These are phyloP conservation scores for Meyerozyma carpophila DNA, from an alignment of 1,139 yeast genomes.

Conservation along the genomic window DNA sequence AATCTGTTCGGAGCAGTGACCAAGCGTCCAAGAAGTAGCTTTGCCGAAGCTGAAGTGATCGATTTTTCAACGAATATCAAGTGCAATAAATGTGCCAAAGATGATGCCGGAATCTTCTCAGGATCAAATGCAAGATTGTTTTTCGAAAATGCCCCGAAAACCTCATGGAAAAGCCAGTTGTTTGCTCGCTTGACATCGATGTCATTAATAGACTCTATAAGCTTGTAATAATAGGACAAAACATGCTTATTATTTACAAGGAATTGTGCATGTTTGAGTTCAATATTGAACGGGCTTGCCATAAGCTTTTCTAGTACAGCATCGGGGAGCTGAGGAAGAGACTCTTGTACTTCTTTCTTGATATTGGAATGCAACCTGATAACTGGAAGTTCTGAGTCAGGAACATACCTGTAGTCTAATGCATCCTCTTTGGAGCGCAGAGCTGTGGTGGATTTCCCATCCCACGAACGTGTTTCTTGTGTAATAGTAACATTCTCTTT, in stretches of 20 bases:
- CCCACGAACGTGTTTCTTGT: slow-evolving; percentile 92
- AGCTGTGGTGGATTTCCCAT: slow-evolving; percentile 61
- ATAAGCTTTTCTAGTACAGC: slow-evolving; percentile 45
- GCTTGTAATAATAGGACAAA: slow-evolving; percentile 46
- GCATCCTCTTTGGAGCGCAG: slow-evolving; percentile 75
- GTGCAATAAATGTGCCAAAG: slow-evolving; percentile 12
- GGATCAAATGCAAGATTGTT: slow-evolving; percentile 37
- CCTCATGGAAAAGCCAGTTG: slow-evolving; percentile 82
- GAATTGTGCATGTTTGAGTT: slow-evolving; percentile 67
- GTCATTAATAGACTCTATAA: slow-evolving; percentile 19
- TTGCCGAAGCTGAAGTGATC: slow-evolving; percentile 55
- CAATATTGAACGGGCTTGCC: slow-evolving; percentile 48
- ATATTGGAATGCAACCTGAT: slow-evolving; percentile 41
- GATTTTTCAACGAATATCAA: background rate
- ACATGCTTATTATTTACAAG: slow-evolving; percentile 42
- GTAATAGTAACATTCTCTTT: slow-evolving; percentile 27
- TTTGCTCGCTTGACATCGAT: slow-evolving; percentile 42
- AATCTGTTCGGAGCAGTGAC: slow-evolving; percentile 45
- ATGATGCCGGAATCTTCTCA: slow-evolving; percentile 22
- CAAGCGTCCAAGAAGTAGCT: slow-evolving; percentile 54
- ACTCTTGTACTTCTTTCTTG: slow-evolving; percentile 25
- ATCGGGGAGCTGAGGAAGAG: slow-evolving; percentile 65
- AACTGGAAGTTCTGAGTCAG: slow-evolving; percentile 82
- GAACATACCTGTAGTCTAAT: slow-evolving; percentile 87
- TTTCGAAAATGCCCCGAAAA: slow-evolving; percentile 64